A percentile compares a stretch with the other conserved stretches of the same genome.
Conservation (phyloP, 2,329 filamentous ascomycete genomes). For the Talaromyces verruculosus region DNA sequence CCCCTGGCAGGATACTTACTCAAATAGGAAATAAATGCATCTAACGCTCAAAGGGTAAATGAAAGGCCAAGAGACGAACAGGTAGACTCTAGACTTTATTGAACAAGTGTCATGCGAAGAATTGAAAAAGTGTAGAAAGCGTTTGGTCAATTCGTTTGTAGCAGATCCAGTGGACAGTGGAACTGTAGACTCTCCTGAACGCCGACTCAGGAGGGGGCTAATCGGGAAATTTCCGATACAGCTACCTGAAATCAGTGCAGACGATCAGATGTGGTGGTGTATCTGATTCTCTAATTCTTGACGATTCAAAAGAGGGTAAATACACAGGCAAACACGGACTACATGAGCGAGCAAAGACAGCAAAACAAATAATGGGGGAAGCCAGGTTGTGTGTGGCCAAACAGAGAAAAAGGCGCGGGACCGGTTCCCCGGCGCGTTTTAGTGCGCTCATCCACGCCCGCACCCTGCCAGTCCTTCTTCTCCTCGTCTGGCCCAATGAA, state of each 20-base stretch:
- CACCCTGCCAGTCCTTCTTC: constrained; percentile 25
- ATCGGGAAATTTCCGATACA: not conserved
- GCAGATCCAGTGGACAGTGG: constrained; percentile 1
- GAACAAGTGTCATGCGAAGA: not conserved
- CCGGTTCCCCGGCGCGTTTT: constrained; percentile 21
- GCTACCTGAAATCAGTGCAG: not conserved
- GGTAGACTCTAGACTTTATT: not conserved
- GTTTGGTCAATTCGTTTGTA: not conserved
- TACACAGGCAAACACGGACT: not conserved
- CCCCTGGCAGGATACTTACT: not conserved
- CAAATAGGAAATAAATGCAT: constrained; percentile 10
- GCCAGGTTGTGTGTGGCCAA: constrained; percentile 6
- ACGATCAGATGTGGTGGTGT: not conserved
- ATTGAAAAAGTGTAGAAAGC: not conserved
- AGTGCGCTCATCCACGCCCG: constrained; percentile 7
- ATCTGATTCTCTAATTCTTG: not conserved
- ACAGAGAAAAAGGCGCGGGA: constrained; percentile 18
- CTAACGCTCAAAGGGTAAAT: not conserved
- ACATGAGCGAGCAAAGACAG: not conserved
- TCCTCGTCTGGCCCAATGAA: constrained; percentile 44
- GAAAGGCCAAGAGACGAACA: not conserved
- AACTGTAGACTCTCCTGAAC: not conserved
- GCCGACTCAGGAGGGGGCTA: not conserved
- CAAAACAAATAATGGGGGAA: not conserved
- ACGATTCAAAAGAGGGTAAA: constrained; percentile 16